A percentile compares a stretch with the other conserved stretches of the same genome.
These are phyloP conservation scores for Luzula sylvatica DNA, from an alignment of 176 grass and related monocot genomes.

Conservation along the genomic window DNA sequence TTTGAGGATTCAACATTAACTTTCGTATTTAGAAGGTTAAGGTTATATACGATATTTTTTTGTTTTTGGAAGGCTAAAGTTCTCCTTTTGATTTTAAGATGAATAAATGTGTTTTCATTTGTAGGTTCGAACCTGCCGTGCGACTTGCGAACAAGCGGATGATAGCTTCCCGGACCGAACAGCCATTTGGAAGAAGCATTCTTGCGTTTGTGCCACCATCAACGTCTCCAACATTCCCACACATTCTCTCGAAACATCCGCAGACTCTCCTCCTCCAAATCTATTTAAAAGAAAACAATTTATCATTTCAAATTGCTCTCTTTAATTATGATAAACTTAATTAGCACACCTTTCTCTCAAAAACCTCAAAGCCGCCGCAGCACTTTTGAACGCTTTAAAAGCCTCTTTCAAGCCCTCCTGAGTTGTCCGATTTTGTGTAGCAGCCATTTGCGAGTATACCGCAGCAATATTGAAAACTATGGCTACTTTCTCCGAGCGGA, in stretches of 20 bases:
- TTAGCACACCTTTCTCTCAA: slow-evolving; percentile 6
- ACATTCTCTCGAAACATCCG: slow-evolving; percentile 34
- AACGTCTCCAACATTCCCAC: slow-evolving; percentile 35
- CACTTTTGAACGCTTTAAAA: slow-evolving; percentile 33
- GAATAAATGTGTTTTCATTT: too few relatives aligned
- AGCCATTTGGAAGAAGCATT: slow-evolving; percentile 54
- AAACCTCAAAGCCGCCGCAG: slow-evolving; percentile 30
- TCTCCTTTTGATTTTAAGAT: too few relatives aligned
- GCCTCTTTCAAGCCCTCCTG: slow-evolving; percentile 34
- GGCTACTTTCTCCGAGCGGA: slow-evolving; percentile 31
- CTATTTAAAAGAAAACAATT: too few relatives aligned
- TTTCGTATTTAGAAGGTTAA: neutral
- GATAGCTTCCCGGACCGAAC: slow-evolving; percentile 26
- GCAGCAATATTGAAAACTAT: slow-evolving; percentile 40
- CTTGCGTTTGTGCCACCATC: slow-evolving; percentile 52
- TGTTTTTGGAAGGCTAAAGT: too few relatives aligned
- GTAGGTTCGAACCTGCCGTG: slow-evolving; percentile 58
- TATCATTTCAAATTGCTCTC: too few relatives aligned
- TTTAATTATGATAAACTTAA: too few relatives aligned
- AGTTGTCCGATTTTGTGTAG: slow-evolving; percentile 21
- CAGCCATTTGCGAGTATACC: slow-evolving; percentile 27
- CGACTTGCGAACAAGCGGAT: slow-evolving; percentile 34
- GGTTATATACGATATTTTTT: too few relatives aligned
- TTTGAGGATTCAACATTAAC: too few relatives aligned
- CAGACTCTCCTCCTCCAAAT: slow-evolving; percentile 4